Evolutionary conservation across 345 rosid species (phyloP).

Genomic region (Pelargonium nanum): DNA sequence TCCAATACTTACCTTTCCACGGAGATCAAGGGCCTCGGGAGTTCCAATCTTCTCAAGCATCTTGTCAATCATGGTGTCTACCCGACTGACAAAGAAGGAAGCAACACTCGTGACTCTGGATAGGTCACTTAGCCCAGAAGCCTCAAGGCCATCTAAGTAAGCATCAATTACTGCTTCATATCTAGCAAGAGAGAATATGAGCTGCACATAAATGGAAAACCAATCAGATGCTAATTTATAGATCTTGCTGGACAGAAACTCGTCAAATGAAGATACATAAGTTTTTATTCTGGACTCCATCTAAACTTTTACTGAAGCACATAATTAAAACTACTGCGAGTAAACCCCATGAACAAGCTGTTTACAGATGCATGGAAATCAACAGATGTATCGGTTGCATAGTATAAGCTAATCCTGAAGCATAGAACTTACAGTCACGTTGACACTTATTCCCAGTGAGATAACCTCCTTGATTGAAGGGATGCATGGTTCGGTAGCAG

Average conservation of each 20-base stretch:
- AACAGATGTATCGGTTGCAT: neutral
- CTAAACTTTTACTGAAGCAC: too few species aligned
- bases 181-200: slow-evolving; percentile 82
- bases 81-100: slow-evolving; percentile 95
- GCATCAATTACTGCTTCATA: slow-evolving; percentile 96
- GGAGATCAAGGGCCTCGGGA: slow-evolving; percentile 87
- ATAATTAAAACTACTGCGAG: too few species aligned
- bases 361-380: too few species aligned
- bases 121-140: slow-evolving; percentile 83
- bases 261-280: too few species aligned
- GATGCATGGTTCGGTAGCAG: slow-evolving; percentile 86
- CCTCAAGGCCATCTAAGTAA: slow-evolving; percentile 97
- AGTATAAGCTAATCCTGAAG: slow-evolving; percentile 1
- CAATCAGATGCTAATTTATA: neutral
- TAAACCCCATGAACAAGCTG: too few species aligned
- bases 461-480: slow-evolving; percentile 92
- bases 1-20: slow-evolving; percentile 67
- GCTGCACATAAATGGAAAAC: slow-evolving; percentile 36
- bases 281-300: neutral
- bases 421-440: slow-evolving; percentile 68
- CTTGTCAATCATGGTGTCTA: slow-evolving; percentile 91
- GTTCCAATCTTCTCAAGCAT: slow-evolving; percentile 88
- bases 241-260: too few species aligned
- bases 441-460: slow-evolving; percentile 78
- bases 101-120: slow-evolving; percentile 96